A percentile compares a stretch with the other conserved stretches of the same genome.
Conservation (phyloP, 83 land plant genomes). For the Thuja plicata region DNA sequence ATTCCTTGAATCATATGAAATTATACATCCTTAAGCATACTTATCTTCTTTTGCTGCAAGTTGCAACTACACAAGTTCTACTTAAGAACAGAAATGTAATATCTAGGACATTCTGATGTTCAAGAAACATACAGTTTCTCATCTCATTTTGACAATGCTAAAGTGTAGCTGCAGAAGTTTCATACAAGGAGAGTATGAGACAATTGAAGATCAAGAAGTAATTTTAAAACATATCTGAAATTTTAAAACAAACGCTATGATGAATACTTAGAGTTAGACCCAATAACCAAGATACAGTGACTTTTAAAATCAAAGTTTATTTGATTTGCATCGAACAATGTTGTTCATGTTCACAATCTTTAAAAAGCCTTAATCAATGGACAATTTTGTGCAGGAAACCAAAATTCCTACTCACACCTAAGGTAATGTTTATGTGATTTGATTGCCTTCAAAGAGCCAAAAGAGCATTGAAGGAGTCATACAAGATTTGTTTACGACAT, state of each 20-base stretch:
- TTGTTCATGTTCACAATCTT: neutral
- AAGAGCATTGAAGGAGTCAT: neutral
- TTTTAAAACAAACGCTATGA: neutral
- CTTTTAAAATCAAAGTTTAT: no score
- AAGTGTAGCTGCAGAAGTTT: neutral
- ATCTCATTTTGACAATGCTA: neutral
- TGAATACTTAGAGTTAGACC: neutral
- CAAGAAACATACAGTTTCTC: neutral
- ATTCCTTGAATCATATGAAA: neutral
- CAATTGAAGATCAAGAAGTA: neutral
- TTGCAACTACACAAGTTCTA: neutral
- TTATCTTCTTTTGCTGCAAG: neutral
- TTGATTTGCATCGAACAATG: neutral
- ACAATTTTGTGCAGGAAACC: neutral
- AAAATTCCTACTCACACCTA: neutral
- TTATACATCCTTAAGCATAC: neutral
- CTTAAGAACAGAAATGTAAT: neutral
- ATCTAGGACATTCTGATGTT: neutral
- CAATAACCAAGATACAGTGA: neutral
- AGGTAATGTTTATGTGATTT: neutral
- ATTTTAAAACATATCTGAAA: neutral
- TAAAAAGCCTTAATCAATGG: neutral
- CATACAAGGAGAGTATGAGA: neutral
- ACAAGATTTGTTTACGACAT: neutral
- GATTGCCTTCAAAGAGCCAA: no score